phyloP scores from a whole-genome alignment of 163 green algal genomes.

The Volvox carteri region DNA sequence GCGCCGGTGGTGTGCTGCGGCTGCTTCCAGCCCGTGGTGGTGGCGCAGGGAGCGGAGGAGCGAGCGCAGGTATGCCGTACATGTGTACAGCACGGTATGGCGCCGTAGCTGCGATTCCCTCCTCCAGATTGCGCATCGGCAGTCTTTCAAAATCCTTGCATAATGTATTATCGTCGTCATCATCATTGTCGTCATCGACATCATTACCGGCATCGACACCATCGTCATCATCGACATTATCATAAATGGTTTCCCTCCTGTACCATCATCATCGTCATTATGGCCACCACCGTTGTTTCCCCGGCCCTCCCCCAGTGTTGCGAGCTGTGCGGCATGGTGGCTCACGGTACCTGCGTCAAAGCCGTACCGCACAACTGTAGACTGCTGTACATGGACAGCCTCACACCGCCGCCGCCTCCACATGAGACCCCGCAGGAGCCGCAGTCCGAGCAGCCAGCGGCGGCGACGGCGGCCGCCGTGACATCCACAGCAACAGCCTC shows the following conservation, averaged over 20 bases:
- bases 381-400: background rate
- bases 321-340: slow-evolving; percentile 70
- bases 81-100: background rate
- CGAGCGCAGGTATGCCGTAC: slow-evolving; percentile 29
- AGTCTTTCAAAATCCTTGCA: no score
- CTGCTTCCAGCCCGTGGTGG: slow-evolving; percentile 48
- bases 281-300: no score
- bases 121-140: no score
- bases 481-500: no score
- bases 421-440: background rate
- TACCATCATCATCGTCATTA: no score
- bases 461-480: background rate
- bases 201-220: no score
- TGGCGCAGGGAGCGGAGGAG: slow-evolving; percentile 3
- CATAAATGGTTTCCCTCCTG: no score
- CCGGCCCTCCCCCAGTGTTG: slow-evolving; percentile 57
- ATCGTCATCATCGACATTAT: no score
- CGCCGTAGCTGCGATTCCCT: no score
- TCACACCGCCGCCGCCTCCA: background rate
- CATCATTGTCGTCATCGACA: no score
- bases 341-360: slow-evolving; percentile 69
- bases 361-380: slow-evolving; percentile 67
- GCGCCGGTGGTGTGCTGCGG: slow-evolving; percentile 36
- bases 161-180: no score
- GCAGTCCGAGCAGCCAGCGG: no score